phyloP scores from a whole-genome alignment of 2,329 filamentous ascomycete species.

The Pestalotiopsis sp. region DNA sequence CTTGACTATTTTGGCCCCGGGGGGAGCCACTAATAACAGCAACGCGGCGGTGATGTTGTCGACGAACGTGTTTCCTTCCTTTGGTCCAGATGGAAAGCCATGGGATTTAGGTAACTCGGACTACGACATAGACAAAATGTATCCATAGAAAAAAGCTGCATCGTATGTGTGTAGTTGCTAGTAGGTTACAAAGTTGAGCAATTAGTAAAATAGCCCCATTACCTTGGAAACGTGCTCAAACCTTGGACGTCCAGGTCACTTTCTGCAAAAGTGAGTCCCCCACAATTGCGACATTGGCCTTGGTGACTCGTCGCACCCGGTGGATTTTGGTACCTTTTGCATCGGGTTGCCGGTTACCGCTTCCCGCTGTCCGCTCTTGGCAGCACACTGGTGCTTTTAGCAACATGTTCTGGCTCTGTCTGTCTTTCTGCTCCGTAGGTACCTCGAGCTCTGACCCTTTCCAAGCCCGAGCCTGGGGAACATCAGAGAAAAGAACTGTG shows the following conservation, averaged over 20 bases:
- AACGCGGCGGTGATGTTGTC: not conserved
- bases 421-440: not conserved
- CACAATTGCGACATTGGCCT: conserved; percentile 10
- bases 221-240: conserved; percentile 5
- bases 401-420: not conserved
- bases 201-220: not conserved
- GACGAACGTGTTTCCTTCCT: not conserved
- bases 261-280: not conserved
- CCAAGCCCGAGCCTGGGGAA: no score
- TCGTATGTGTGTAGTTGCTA: conserved; percentile 1
- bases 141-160: not conserved
- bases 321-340: not conserved
- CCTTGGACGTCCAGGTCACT: conserved; percentile 2
- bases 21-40: not conserved
- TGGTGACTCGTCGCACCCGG: not conserved
- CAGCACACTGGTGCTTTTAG: not conserved
- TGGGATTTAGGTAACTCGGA: not conserved
- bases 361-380: not conserved
- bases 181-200: not conserved
- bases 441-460: not conserved
- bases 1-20: not conserved
- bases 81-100: not conserved
- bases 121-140: not conserved
- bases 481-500: not conserved
- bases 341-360: not conserved